phyloP scores from a whole-genome alignment of 108 stramenopile genomes.

The Nitzschia sp. region DNA sequence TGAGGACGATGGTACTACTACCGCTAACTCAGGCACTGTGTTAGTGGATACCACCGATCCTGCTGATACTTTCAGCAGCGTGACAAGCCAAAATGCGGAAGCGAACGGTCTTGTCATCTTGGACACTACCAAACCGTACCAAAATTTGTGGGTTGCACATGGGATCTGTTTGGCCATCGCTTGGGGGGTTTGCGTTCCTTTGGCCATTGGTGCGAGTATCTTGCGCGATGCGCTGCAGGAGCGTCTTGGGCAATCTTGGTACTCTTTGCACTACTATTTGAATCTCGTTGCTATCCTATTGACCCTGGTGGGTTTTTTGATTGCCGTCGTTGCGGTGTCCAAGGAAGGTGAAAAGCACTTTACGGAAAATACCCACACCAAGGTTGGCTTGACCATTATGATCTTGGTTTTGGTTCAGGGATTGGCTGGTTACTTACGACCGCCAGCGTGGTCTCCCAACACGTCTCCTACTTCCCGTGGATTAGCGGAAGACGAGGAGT shows the following conservation, averaged over 20 bases:
- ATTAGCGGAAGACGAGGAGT: not conserved
- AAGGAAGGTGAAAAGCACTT: slow-evolving; percentile 24
- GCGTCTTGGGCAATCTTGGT: slow-evolving; percentile 29
- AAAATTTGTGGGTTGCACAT: slow-evolving; percentile 52
- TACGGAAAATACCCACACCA: slow-evolving; percentile 30
- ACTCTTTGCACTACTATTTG: slow-evolving; percentile 28
- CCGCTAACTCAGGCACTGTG: not conserved
- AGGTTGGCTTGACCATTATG: slow-evolving; percentile 34
- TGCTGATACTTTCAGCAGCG: too few relatives aligned
- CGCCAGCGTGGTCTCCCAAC: slow-evolving; percentile 5
- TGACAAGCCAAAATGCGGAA: not conserved
- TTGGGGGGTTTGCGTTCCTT: slow-evolving; percentile 61
- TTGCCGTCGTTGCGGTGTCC: slow-evolving; percentile 36
- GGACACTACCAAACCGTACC: not conserved
- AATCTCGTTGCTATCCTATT: slow-evolving; percentile 24
- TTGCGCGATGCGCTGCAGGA: slow-evolving; percentile 21
- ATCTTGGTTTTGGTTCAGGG: slow-evolving; percentile 35
- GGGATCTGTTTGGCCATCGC: slow-evolving; percentile 57
- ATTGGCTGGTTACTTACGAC: slow-evolving; percentile 37
- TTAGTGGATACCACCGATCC: not conserved
- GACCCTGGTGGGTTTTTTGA: slow-evolving; percentile 36
- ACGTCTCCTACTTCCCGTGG: not conserved
- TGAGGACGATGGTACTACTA: not conserved
- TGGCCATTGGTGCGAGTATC: slow-evolving; percentile 52
- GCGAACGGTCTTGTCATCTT: not conserved